Percentiles rank a stretch among this genome's conserved stretches.
phyloP scores from a whole-genome alignment of 2,329 filamentous ascomycete genomes.

The Ophiocordyceps polyrhachis-furcata region DNA sequence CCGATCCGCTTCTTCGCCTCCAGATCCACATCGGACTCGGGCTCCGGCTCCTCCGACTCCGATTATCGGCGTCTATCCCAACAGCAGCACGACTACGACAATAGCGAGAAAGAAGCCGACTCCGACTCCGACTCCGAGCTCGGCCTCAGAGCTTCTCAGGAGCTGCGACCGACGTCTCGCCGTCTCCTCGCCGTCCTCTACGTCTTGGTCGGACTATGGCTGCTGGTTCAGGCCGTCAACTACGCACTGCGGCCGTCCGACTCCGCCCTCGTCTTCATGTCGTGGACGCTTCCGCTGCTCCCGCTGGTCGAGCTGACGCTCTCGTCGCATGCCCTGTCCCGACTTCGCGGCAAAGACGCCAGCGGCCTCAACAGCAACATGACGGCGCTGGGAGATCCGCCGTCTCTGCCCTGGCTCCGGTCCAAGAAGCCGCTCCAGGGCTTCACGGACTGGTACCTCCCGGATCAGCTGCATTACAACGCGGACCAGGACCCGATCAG shows the following conservation, averaged over 20 bases:
- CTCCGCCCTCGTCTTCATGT: conserved; percentile 15
- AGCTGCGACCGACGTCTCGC: conserved; percentile 1
- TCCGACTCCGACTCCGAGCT: neutral
- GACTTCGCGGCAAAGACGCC: conserved; percentile 6
- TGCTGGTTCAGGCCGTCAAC: conserved; percentile 8
- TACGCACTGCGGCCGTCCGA: conserved; percentile 10
- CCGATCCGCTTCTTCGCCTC: conserved; percentile 4
- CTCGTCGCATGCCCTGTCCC: conserved; percentile 9
- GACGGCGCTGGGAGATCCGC: conserved; percentile 9
- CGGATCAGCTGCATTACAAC: conserved; percentile 10
- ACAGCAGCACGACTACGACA: conserved; percentile 8
- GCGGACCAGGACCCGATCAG: conserved; percentile 19
- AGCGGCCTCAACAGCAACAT: conserved; percentile 8
- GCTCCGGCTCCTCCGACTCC: conserved; percentile 2
- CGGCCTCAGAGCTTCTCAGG: conserved; percentile 1
- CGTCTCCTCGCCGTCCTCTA: conserved; percentile 2
- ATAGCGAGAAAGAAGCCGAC: conserved; percentile 2
- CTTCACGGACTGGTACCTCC: conserved; percentile 12
- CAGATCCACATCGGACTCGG: neutral
- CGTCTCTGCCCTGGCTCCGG: conserved; percentile 11
- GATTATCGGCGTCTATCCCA: conserved; percentile 8
- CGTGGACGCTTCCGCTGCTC: conserved; percentile 14
- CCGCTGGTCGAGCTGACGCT: conserved; percentile 15
- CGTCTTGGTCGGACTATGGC: conserved; percentile 2
- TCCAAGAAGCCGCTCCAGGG: conserved; percentile 5